Conservation (phyloP, 2,329 filamentous ascomycete species). For the Helicocarpus griseus region DNA sequence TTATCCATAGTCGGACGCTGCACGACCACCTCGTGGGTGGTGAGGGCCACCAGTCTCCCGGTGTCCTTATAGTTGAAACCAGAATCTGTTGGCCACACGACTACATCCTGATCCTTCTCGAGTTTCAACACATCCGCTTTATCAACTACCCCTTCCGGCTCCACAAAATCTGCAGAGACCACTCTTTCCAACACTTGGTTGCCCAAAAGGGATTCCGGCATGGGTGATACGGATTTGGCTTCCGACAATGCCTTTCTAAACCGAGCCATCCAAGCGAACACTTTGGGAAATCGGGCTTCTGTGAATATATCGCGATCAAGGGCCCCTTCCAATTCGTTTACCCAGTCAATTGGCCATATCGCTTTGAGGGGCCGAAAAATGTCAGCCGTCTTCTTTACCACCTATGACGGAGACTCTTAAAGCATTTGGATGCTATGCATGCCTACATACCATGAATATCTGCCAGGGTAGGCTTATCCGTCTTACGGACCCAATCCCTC, state of each 20-base stretch:
- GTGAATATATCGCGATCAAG: constrained; percentile 47
- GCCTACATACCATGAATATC: constrained; percentile 52
- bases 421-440: background rate
- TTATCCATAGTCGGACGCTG: constrained; percentile 37
- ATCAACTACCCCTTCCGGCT: constrained; percentile 38
- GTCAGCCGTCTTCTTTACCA: too few relatives aligned
- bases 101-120: constrained; percentile 44
- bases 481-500: constrained; percentile 54
- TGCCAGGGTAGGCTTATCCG: constrained; percentile 45
- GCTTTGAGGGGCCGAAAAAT: constrained; percentile 23
- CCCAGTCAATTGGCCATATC: constrained; percentile 60
- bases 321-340: constrained; percentile 45
- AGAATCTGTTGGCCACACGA: constrained; percentile 54
- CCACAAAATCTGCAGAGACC: constrained; percentile 40
- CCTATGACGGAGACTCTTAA: too few relatives aligned
- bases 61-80: constrained; percentile 50
- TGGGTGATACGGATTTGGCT: constrained; percentile 32
- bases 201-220: constrained; percentile 41
- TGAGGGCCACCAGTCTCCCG: constrained; percentile 47
- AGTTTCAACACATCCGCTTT: constrained; percentile 45
- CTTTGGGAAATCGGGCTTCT: constrained; percentile 44
- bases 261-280: constrained; percentile 55
- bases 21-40: constrained; percentile 48
- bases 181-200: constrained; percentile 27
- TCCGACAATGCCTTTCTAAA: constrained; percentile 43